These are phyloP conservation scores for Suillus cothurnatus DNA, from an alignment of 768 basidiomycete species.

Conservation along the genomic window DNA sequence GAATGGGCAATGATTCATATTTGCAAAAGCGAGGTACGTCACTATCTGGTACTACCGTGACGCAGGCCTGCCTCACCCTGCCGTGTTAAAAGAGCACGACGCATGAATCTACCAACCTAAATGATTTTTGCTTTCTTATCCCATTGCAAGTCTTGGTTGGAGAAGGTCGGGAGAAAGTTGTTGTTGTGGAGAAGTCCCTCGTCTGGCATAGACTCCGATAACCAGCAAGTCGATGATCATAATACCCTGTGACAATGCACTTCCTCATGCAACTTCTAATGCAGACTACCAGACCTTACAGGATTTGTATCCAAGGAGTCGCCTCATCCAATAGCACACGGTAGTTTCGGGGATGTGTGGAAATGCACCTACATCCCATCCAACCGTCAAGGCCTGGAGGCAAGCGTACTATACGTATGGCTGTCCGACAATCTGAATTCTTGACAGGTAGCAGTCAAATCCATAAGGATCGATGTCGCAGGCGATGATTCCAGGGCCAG, in stretches of 20 bases:
- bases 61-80: too few species aligned
- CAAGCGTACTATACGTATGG: background rate
- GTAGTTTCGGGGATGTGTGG: conserved; percentile 14
- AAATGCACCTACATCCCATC: conserved; percentile 3
- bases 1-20: too few species aligned
- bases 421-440: background rate
- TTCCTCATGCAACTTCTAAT: background rate
- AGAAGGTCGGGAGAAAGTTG: background rate
- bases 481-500: conserved; percentile 6
- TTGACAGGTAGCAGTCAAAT: conserved; percentile 14
- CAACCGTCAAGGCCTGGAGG: background rate
- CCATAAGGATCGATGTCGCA: conserved; percentile 5
- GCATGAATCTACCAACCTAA: background rate
- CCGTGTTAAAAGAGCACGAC: background rate
- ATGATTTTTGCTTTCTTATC: background rate
- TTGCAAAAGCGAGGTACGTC: background rate
- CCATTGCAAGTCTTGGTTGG: background rate
- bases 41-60: too few species aligned
- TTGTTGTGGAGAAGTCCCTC: background rate
- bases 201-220: background rate
- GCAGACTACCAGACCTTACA: conserved; percentile 6
- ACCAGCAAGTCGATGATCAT: background rate
- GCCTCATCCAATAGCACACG: conserved; percentile 5
- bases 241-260: background rate
- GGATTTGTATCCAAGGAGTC: conserved; percentile 1